Percentiles rank a stretch among this genome's conserved stretches.
phyloP scores from a whole-genome alignment of 768 basidiomycete genomes.

The Cytidiella melzeri region DNA sequence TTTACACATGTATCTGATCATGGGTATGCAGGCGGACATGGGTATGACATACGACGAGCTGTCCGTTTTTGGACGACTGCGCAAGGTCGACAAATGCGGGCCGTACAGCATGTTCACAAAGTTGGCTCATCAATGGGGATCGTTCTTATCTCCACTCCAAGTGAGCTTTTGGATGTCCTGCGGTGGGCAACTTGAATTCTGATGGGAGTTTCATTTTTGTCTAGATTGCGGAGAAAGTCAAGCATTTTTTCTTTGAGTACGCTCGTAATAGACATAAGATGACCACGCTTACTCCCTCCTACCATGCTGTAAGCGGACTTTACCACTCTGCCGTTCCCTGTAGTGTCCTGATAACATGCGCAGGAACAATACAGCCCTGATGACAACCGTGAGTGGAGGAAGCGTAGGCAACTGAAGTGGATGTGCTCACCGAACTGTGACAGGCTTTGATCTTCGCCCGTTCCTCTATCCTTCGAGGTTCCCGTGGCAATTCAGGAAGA shows the following conservation, averaged over 20 bases:
- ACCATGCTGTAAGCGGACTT: constrained; percentile 71
- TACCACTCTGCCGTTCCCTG: constrained; percentile 1
- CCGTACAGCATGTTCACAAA: constrained; percentile 98
- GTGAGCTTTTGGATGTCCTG: constrained; percentile 35
- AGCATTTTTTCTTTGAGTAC: constrained; percentile 94
- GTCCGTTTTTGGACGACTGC: constrained; percentile 85
- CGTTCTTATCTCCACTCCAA: constrained; percentile 73
- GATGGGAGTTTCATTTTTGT: background rate
- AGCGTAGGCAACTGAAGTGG: constrained; percentile 10
- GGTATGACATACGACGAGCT: constrained; percentile 99
- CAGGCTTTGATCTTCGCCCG: constrained; percentile 92
- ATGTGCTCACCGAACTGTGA: constrained; percentile 4
- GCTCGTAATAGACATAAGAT: constrained; percentile 98
- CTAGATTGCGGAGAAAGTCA: constrained; percentile 97
- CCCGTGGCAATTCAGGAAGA: constrained; percentile 95
- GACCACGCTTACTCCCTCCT: constrained; percentile 91
- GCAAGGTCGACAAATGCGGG: constrained; percentile 96
- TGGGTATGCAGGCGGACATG: constrained; percentile 85
- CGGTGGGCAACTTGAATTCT: no score
- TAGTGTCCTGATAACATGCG: background rate
- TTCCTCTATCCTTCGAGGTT: constrained; percentile 95
- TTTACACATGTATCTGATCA: background rate
- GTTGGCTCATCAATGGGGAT: constrained; percentile 90
- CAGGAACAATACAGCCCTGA: constrained; percentile 96
- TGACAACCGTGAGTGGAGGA: constrained; percentile 70